Conservation (phyloP, 352 stramenopile species). For the Globisporangium irregulare region DNA sequence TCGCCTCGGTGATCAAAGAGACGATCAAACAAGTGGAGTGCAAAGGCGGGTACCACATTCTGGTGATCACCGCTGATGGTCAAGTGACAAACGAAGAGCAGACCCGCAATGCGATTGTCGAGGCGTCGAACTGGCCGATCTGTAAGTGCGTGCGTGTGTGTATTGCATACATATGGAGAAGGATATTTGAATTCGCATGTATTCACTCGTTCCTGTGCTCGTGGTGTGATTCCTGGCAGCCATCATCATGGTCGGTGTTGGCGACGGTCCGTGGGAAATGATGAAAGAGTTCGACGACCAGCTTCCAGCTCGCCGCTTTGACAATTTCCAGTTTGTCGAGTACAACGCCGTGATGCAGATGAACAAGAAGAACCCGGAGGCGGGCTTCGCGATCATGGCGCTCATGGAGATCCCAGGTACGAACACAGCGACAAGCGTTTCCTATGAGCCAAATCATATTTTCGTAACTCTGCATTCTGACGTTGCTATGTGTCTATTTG, state of each 20-base stretch:
- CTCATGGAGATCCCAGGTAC: conserved; percentile 78
- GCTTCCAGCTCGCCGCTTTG: conserved; percentile 57
- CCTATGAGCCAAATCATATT: not conserved
- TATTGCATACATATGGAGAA: no score
- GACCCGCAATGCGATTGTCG: conserved; percentile 57
- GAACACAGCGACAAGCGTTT: not conserved
- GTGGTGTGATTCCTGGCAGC: conserved; percentile 9
- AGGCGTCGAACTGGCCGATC: conserved; percentile 62
- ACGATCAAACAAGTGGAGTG: conserved; percentile 41
- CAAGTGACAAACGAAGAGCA: conserved; percentile 55
- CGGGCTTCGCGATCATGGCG: conserved; percentile 65
- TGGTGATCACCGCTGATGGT: conserved; percentile 72
- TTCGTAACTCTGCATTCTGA: no score
- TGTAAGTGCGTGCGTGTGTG: conserved; percentile 25
- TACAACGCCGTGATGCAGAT: conserved; percentile 66
- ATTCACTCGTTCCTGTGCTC: no score
- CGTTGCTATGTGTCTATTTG: no score
- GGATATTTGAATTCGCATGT: no score
- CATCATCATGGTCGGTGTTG: conserved; percentile 70
- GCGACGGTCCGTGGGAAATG: conserved; percentile 76
- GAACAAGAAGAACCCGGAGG: conserved; percentile 61
- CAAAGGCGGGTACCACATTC: conserved; percentile 67
- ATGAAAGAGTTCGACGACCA: conserved; percentile 77
- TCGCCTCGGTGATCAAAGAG: conserved; percentile 65
- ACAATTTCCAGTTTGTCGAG: conserved; percentile 86